Evolutionary conservation across 306 rosid genomes (phyloP).

Genomic region (Vigna unguiculata): DNA sequence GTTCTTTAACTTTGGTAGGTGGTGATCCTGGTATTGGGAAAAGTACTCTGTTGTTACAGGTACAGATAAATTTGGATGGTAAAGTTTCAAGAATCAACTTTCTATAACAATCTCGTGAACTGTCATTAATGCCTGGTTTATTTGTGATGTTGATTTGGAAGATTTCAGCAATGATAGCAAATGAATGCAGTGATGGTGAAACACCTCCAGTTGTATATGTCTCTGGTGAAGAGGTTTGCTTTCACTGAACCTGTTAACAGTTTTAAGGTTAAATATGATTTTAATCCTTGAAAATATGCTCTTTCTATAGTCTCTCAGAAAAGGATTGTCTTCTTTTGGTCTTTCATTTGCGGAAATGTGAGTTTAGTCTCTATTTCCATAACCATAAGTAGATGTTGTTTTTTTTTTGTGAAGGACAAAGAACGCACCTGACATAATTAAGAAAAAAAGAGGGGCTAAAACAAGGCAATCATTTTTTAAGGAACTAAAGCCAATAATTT

Average conservation of each 20-base stretch:
- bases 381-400: not conserved
- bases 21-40: conserved; percentile 99
- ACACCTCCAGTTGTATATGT: conserved; percentile 75
- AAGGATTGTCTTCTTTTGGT: not conserved
- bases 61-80: conserved; percentile 40
- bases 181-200: conserved; percentile 50
- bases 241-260: conserved; percentile 32
- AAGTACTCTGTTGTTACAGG: conserved; percentile 97
- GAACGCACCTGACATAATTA: not conserved
- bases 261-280: not conserved
- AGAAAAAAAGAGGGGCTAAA: not conserved
- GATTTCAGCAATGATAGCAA: conserved; percentile 83
- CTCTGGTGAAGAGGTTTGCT: conserved; percentile 96
- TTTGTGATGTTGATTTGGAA: conserved; percentile 48
- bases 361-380: not conserved
- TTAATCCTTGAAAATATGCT: not conserved
- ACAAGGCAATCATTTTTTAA: not conserved
- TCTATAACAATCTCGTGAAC: conserved; percentile 8
- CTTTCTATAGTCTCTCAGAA: not conserved
- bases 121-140: conserved; percentile 27
- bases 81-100: conserved; percentile 26
- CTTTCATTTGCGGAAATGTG: not conserved
- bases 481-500: not conserved
- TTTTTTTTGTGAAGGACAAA: not conserved
- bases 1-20: conserved; percentile 84